Evolutionary conservation across 2,329 filamentous ascomycete species (phyloP).

Genomic region (Penicillium sp.): DNA sequence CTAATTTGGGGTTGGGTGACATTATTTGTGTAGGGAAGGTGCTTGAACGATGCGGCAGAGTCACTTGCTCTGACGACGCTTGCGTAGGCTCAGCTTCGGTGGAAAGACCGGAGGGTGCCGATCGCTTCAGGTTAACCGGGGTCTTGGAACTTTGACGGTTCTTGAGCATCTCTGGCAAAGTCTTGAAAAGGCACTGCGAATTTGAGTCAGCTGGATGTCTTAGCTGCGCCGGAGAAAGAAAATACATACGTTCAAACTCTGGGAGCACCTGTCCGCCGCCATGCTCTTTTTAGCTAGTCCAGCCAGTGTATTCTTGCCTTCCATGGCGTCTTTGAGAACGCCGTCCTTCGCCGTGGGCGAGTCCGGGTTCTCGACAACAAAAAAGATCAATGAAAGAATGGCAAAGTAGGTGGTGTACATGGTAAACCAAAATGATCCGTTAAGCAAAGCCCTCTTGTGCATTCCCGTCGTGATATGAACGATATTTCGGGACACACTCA

Average conservation of each 20-base stretch:
- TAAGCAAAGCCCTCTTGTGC: slow-evolving; percentile 64
- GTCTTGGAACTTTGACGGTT: slow-evolving; percentile 53
- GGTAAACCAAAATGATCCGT: slow-evolving; percentile 69
- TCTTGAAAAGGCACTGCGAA: slow-evolving; percentile 75
- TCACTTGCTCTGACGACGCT: slow-evolving; percentile 23
- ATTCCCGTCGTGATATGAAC: slow-evolving; percentile 69
- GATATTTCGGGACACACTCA: slow-evolving; percentile 68
- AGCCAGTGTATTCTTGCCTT: slow-evolving; percentile 81
- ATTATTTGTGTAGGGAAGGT: slow-evolving; percentile 45
- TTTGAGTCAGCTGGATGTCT: slow-evolving; percentile 11
- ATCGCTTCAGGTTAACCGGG: slow-evolving; percentile 55
- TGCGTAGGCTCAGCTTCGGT: slow-evolving; percentile 16
- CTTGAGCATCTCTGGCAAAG: slow-evolving; percentile 74
- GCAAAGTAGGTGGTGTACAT: slow-evolving; percentile 73
- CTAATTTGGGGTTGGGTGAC: slow-evolving; percentile 28
- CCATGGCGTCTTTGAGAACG: slow-evolving; percentile 80
- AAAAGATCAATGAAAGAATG: slow-evolving; percentile 67
- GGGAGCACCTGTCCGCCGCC: slow-evolving; percentile 84
- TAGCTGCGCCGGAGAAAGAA: not conserved
- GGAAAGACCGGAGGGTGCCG: slow-evolving; percentile 37
- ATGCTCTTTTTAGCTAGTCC: slow-evolving; percentile 81
- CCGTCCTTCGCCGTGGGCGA: slow-evolving; percentile 66
- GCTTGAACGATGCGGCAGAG: slow-evolving; percentile 40
- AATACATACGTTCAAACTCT: slow-evolving; percentile 70
- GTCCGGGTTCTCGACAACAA: slow-evolving; percentile 67